These are phyloP conservation scores for Castanea crenata DNA, from an alignment of 306 rosid genomes.

Conservation along the genomic window DNA sequence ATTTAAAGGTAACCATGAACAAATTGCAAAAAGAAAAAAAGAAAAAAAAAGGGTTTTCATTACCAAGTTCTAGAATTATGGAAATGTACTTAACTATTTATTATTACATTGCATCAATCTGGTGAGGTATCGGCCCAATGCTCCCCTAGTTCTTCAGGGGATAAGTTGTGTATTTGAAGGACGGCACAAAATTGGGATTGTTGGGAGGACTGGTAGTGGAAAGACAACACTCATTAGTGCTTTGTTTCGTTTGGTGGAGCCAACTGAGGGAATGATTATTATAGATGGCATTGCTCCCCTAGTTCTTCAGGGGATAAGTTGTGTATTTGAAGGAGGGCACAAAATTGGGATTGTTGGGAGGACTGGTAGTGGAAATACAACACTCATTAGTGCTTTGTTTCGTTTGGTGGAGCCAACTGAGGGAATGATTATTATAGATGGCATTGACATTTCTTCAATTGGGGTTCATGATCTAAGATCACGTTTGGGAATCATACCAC, in stretches of 20 bases:
- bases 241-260: too few relatives aligned
- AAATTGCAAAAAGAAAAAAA: too few relatives aligned
- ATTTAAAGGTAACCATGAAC: conserved; percentile 23
- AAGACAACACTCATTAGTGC: not conserved
- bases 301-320: conserved; percentile 29
- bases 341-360: conserved; percentile 32
- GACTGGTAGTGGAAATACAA: conserved; percentile 37
- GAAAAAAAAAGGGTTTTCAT: not conserved
- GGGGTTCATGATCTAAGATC: conserved; percentile 36
- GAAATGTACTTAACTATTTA: not conserved
- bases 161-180: conserved; percentile 32
- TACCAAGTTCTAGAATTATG: not conserved
- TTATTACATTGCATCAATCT: conserved; percentile 1
- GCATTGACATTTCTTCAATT: conserved; percentile 11
- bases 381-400: too few relatives aligned
- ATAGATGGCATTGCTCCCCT: not conserved
- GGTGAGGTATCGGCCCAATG: conserved; percentile 27
- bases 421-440: too few relatives aligned
- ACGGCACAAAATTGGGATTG: conserved; percentile 28
- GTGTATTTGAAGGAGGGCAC: conserved; percentile 32
- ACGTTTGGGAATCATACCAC: conserved; percentile 33
- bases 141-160: conserved; percentile 27
- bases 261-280: too few relatives aligned
- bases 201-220: conserved; percentile 45
- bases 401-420: too few relatives aligned